Conservation (phyloP, 2,329 filamentous ascomycete genomes). For the Beauveria sp. region DNA sequence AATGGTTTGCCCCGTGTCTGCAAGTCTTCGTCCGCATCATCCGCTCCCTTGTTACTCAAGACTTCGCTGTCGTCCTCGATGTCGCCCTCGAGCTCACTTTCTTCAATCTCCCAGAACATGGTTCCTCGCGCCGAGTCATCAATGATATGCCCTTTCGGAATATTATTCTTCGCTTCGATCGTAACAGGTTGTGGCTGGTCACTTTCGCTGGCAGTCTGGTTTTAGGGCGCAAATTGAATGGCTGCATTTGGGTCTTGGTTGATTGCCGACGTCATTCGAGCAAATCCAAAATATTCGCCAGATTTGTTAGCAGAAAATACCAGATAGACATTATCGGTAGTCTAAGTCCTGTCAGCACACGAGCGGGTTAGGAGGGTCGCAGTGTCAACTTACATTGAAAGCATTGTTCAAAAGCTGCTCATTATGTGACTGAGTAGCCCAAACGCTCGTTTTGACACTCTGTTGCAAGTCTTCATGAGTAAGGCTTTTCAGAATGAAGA, state of each 20-base stretch:
- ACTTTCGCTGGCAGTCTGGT: conserved; percentile 48
- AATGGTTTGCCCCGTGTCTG: conserved; percentile 89
- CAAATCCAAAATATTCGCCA: conserved; percentile 93
- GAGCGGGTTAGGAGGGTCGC: neutral
- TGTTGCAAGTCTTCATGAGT: conserved; percentile 84
- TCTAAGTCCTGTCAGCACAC: conserved; percentile 35
- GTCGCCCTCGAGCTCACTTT: conserved; percentile 42
- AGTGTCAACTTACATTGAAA: conserved; percentile 53
- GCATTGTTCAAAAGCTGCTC: conserved; percentile 77
- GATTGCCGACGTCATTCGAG: conserved; percentile 80
- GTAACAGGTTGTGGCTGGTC: conserved; percentile 73
- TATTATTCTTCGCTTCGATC: conserved; percentile 69
- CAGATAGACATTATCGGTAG: conserved; percentile 76
- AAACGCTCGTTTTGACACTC: conserved; percentile 80
- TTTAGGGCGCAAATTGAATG: conserved; percentile 61
- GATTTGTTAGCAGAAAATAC: conserved; percentile 97
- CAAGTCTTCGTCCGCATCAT: conserved; percentile 35
- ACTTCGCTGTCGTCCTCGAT: conserved; percentile 37
- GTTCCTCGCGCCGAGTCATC: conserved; percentile 90
- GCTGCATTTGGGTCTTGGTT: conserved; percentile 65
- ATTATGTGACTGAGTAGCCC: conserved; percentile 93
- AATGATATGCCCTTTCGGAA: conserved; percentile 79
- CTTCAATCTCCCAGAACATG: conserved; percentile 89
- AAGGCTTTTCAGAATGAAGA: conserved; percentile 88
- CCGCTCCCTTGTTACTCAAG: conserved; percentile 29